Conservation (phyloP, 2,329 filamentous ascomycete genomes). For the Cladorrhinum sp. region DNA sequence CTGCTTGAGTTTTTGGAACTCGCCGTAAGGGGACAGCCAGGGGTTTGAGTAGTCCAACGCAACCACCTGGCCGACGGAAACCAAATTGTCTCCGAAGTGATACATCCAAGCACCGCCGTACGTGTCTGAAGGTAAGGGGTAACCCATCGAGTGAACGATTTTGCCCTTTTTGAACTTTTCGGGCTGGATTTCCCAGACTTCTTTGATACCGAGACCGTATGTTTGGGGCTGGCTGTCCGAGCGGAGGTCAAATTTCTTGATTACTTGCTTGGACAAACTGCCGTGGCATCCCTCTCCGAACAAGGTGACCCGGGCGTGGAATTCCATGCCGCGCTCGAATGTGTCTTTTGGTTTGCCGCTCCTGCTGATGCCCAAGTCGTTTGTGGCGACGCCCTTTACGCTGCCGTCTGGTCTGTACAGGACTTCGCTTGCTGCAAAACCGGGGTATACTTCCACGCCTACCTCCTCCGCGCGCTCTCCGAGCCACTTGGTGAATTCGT, state of each 20-base stretch:
- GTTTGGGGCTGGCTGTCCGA: slow-evolving; percentile 90
- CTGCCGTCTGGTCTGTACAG: slow-evolving; percentile 83
- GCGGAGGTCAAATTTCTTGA: slow-evolving; percentile 88
- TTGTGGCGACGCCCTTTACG: slow-evolving; percentile 91
- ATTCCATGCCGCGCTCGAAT: slow-evolving; percentile 98
- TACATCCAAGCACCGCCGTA: slow-evolving; percentile 99
- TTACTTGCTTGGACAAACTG: slow-evolving; percentile 89
- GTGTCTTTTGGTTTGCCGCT: slow-evolving; percentile 82
- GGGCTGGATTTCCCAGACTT: slow-evolving; percentile 94
- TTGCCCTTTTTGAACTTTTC: slow-evolving; percentile 88
- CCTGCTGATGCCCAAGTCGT: slow-evolving; percentile 82
- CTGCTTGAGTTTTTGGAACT: slow-evolving; percentile 98
- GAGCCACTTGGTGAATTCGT: slow-evolving; percentile 93
- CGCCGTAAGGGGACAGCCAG: slow-evolving; percentile 90
- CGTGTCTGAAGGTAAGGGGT: slow-evolving; percentile 80
- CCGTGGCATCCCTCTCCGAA: slow-evolving; percentile 96
- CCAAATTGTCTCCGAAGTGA: slow-evolving; percentile 96
- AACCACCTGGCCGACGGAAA: slow-evolving; percentile 86
- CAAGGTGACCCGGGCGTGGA: slow-evolving; percentile 86
- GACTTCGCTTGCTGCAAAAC: slow-evolving; percentile 91
- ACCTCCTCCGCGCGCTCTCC: slow-evolving; percentile 94
- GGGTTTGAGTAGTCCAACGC: slow-evolving; percentile 95
- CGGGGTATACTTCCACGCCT: slow-evolving; percentile 93
- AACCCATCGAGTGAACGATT: slow-evolving; percentile 87
- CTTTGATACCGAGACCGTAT: slow-evolving; percentile 90